Evolutionary conservation across 306 rosid genomes (phyloP).

Genomic region (Trichosanthes truncata): DNA sequence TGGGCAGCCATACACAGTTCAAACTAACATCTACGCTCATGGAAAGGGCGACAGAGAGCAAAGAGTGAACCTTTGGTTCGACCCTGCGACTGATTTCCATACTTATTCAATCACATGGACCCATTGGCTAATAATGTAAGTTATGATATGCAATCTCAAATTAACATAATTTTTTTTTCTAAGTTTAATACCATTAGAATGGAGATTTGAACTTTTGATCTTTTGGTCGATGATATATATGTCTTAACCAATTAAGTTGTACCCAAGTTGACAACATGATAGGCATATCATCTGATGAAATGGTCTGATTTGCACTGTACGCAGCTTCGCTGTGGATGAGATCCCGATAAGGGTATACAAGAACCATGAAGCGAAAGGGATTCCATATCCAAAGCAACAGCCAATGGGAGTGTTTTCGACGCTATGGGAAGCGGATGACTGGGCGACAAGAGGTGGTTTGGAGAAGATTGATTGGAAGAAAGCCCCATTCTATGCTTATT

Average conservation of each 20-base stretch:
- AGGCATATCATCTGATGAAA: too few relatives aligned
- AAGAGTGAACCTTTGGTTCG: slow-evolving; percentile 89
- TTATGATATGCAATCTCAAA: too few relatives aligned
- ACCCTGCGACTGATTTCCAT: slow-evolving; percentile 69
- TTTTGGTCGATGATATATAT: too few relatives aligned
- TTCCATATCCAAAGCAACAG: slow-evolving; percentile 61
- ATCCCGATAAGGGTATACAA: slow-evolving; percentile 82
- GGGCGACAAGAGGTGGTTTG: slow-evolving; percentile 98
- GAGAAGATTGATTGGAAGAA: slow-evolving; percentile 92
- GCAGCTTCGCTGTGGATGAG: slow-evolving; percentile 65
- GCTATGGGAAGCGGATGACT: slow-evolving; percentile 86
- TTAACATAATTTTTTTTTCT: too few relatives aligned
- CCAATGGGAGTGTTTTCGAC: slow-evolving; percentile 87
- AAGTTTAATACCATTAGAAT: too few relatives aligned
- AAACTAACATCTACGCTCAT: slow-evolving; percentile 71
- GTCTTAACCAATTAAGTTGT: too few relatives aligned
- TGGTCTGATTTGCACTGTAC: background rate
- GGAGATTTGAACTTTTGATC: too few relatives aligned
- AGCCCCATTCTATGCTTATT: slow-evolving; percentile 74
- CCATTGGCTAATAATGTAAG: slow-evolving; percentile 62
- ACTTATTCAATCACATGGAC: slow-evolving; percentile 69
- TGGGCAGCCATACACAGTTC: slow-evolving; percentile 87
- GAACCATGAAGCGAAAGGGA: slow-evolving; percentile 62
- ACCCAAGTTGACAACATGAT: too few relatives aligned
- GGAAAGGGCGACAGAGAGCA: slow-evolving; percentile 85